Evolutionary conservation across 1,284 basidiomycete genomes (phyloP).

Genomic region (Peniophora sp.): DNA sequence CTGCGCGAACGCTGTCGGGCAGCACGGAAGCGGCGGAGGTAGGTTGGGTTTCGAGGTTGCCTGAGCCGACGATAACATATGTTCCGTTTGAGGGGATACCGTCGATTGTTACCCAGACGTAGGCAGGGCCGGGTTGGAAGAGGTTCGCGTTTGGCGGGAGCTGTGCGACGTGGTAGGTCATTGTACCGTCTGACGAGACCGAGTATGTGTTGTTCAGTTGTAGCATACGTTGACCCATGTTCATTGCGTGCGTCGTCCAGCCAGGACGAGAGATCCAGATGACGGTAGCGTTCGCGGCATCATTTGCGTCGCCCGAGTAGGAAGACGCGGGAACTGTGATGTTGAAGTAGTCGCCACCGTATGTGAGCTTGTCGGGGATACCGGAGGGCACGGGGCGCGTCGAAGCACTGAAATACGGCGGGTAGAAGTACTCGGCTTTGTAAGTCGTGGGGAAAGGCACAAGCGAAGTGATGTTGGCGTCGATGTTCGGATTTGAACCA

Average conservation of each 20-base stretch:
- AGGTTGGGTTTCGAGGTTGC: slow-evolving; percentile 65
- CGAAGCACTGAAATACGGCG: slow-evolving; percentile 69
- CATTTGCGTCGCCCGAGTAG: slow-evolving; percentile 57
- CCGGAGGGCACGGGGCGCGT: slow-evolving; percentile 67
- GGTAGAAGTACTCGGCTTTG: slow-evolving; percentile 82
- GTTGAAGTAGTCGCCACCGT: slow-evolving; percentile 82
- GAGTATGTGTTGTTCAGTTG: slow-evolving; percentile 78
- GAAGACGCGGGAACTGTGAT: slow-evolving; percentile 51
- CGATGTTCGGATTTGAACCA: slow-evolving; percentile 89
- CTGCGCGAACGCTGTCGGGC: slow-evolving; percentile 35
- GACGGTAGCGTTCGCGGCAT: slow-evolving; percentile 67
- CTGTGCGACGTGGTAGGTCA: slow-evolving; percentile 71
- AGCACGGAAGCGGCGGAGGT: slow-evolving; percentile 35
- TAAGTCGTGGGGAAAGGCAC: slow-evolving; percentile 81
- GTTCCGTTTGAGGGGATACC: slow-evolving; percentile 82
- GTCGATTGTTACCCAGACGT: slow-evolving; percentile 73
- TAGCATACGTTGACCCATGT: slow-evolving; percentile 79
- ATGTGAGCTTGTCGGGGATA: slow-evolving; percentile 65
- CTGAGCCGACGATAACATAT: slow-evolving; percentile 70
- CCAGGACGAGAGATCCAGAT: slow-evolving; percentile 80
- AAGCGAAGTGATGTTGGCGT: slow-evolving; percentile 62
- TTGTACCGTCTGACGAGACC: slow-evolving; percentile 67
- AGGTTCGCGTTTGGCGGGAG: slow-evolving; percentile 76
- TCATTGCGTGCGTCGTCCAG: slow-evolving; percentile 92
- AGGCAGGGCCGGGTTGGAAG: slow-evolving; percentile 82